These are phyloP conservation scores for Maudiozyma turicensis DNA, from an alignment of 805 yeast genomes.

Conservation along the genomic window DNA sequence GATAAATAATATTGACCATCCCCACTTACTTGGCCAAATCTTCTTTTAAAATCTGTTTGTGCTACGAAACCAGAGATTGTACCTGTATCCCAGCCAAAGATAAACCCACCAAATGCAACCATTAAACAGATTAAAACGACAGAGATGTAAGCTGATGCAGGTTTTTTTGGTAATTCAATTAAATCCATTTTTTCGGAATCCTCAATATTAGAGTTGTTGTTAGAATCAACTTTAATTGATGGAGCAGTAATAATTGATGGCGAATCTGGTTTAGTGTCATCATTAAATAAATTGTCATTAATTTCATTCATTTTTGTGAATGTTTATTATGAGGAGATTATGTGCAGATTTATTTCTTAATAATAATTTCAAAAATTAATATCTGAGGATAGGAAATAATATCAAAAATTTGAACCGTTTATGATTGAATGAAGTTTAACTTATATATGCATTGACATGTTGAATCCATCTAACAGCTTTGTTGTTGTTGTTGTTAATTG, in stretches of 20 bases:
- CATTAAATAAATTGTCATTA: too few species aligned
- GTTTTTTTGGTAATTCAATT: constrained; percentile 2
- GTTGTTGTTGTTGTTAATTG: too few species aligned
- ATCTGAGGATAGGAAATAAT: too few species aligned
- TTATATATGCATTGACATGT: too few species aligned
- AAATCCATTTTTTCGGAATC: background rate
- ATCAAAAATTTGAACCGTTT: too few species aligned
- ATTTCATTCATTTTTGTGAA: too few species aligned
- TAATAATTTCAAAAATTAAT: too few species aligned
- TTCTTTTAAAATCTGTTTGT: constrained; percentile 41
- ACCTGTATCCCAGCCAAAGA: constrained; percentile 71
- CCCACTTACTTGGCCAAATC: constrained; percentile 43
- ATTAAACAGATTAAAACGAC: constrained; percentile 6
- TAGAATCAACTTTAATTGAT: background rate
- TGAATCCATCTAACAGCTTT: too few species aligned
- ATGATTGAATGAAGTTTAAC: too few species aligned
- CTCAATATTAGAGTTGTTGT: background rate
- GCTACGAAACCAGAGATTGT: constrained; percentile 26
- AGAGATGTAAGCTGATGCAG: background rate
- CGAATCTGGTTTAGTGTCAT: background rate
- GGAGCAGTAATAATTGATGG: background rate
- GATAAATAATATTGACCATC: constrained; percentile 39
- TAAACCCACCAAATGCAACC: constrained; percentile 23
- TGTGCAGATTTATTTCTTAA: too few species aligned
- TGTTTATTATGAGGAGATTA: too few species aligned